A percentile compares a stretch with the other conserved stretches of the same genome.
Evolutionary conservation across 78 protist genomes (phyloP).

Genomic region (Parvularia atlantis): DNA sequence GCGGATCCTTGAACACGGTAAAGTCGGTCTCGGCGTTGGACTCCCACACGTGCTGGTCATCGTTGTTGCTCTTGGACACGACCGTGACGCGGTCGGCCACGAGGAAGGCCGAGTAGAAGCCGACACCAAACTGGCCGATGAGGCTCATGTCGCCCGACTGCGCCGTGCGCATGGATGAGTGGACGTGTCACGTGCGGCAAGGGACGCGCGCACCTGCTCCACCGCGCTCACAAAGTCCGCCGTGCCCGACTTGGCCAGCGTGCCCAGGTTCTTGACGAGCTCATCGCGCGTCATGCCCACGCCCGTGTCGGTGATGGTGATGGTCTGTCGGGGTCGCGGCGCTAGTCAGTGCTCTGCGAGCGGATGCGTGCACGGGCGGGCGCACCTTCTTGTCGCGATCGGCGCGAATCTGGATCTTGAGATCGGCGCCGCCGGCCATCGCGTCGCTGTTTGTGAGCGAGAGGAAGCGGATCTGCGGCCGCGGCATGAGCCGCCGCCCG

Average conservation of each 20-base stretch:
- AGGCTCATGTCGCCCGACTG: too few species aligned
- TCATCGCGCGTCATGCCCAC: conserved; percentile 97
- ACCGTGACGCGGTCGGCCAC: conserved; percentile 94
- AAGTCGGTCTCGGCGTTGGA: conserved; percentile 67
- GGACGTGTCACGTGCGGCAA: too few species aligned
- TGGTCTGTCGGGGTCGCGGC: too few species aligned
- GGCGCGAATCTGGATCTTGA: conserved; percentile 76
- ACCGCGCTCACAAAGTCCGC: background rate
- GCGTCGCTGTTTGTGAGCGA: conserved; percentile 68
- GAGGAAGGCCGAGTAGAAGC: conserved; percentile 97
- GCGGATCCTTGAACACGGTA: conserved; percentile 72
- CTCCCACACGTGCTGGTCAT: conserved; percentile 88
- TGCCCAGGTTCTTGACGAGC: conserved; percentile 87
- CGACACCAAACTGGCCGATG: conserved; percentile 99
- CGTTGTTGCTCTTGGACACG: conserved; percentile 80
- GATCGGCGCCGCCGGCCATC: conserved; percentile 65
- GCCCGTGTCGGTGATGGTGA: conserved; percentile 93
- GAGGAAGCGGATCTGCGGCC: conserved; percentile 82
- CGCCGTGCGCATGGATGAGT: too few species aligned
- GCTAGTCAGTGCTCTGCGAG: too few species aligned
- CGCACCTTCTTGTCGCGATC: conserved; percentile 74
- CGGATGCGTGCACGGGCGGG: too few species aligned
- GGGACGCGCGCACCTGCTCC: too few species aligned
- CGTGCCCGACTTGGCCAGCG: conserved; percentile 89
- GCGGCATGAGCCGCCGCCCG: conserved; percentile 25